Evolutionary conservation across 192 early-diverging fungal genomes (phyloP).

Genomic region (Linnemannia exigua): DNA sequence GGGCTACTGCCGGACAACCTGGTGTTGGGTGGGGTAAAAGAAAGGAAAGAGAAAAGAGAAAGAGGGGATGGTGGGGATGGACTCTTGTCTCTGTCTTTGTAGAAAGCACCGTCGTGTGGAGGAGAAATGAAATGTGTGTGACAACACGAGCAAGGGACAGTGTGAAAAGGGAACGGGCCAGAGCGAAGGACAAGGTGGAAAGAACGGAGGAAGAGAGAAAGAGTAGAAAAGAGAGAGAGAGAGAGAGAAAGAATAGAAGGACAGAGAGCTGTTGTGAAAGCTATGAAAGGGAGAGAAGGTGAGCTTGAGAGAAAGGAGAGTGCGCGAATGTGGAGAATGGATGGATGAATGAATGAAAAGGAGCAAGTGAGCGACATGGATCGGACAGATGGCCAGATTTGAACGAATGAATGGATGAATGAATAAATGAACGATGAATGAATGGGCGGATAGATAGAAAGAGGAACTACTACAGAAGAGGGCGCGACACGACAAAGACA

Average conservation of each 20-base stretch:
- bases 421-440: not conserved
- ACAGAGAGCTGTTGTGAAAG: not conserved
- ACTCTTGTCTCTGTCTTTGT: no score
- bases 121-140: no score
- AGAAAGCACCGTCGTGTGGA: no score
- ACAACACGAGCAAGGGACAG: no score
- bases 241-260: not conserved
- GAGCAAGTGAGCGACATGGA: not conserved
- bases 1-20: not conserved
- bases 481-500: not conserved
- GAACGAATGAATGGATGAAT: not conserved
- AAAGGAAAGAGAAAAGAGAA: conserved; percentile 17
- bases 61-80: not conserved
- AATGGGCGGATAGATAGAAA: not conserved
- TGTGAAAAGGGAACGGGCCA: not conserved
- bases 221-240: not conserved
- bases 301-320: no score
- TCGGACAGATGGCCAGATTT: not conserved
- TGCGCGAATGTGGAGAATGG: not conserved
- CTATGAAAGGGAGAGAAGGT: no score
- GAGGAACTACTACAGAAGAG: not conserved
- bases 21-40: not conserved
- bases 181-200: not conserved
- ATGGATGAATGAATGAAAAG: not conserved
- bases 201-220: not conserved